Evolutionary conservation across 2,329 filamentous ascomycete genomes (phyloP).

Genomic region (Helicocarpus griseus): DNA sequence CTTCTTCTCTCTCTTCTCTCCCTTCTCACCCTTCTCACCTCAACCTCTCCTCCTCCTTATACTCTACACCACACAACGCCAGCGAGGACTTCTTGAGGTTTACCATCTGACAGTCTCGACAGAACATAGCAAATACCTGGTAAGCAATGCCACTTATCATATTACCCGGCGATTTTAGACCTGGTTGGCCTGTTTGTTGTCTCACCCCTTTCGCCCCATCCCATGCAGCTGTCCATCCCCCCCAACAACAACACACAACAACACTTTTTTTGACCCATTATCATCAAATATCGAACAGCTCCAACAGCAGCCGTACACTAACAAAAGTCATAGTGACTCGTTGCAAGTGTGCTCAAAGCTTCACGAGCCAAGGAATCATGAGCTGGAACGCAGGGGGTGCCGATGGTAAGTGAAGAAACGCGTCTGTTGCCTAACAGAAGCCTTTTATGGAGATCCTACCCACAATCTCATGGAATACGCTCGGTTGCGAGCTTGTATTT

Average conservation of each 20-base stretch:
- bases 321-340: background rate
- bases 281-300: background rate
- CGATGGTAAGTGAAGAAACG: background rate
- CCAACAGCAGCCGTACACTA: background rate
- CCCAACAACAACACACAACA: background rate
- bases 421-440: background rate
- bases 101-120: background rate
- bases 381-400: conserved; percentile 5
- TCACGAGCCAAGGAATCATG: conserved; percentile 1
- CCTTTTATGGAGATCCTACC: background rate
- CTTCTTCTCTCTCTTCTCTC: conserved; percentile 8
- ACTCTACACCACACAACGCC: background rate
- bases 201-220: background rate
- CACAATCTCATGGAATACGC: background rate
- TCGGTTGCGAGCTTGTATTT: background rate
- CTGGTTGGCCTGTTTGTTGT: background rate
- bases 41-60: background rate
- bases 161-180: background rate
- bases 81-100: background rate
- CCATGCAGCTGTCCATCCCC: background rate
- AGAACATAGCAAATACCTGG: background rate
- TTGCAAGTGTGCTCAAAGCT: background rate
- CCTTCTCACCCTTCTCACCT: conserved; percentile 1
- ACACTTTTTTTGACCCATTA: background rate
- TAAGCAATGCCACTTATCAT: background rate